Conservation (phyloP, 352 stramenopile species). For the Globisporangium apiculatum region DNA sequence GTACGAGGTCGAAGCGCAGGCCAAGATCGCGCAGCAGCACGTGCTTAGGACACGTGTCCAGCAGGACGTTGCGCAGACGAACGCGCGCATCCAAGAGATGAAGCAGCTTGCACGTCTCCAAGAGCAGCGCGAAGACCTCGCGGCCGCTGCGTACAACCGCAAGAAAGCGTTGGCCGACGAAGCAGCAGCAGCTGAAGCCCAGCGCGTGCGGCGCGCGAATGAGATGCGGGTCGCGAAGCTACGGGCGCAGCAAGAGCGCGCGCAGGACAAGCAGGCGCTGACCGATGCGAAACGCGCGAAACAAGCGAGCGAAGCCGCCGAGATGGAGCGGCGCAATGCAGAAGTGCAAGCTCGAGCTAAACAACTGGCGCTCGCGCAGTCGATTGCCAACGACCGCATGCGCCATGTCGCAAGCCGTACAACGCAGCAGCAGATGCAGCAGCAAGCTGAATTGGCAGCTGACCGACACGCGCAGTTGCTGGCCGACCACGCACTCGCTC, state of each 20-base stretch:
- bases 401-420: constrained; percentile 44
- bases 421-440: constrained; percentile 31
- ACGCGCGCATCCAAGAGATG: constrained; percentile 60
- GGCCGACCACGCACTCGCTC: constrained; percentile 36
- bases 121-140: constrained; percentile 64
- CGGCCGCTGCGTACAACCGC: constrained; percentile 49
- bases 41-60: constrained; percentile 16
- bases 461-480: constrained; percentile 33
- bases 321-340: constrained; percentile 46
- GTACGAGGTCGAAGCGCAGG: constrained; percentile 61
- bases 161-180: constrained; percentile 72
- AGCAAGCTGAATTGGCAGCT: constrained; percentile 32
- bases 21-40: constrained; percentile 40
- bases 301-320: constrained; percentile 57
- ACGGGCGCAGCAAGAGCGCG: constrained; percentile 72
- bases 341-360: constrained; percentile 42
- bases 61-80: constrained; percentile 47
- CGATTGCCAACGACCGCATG: constrained; percentile 46
- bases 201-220: constrained; percentile 59
- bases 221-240: constrained; percentile 68
- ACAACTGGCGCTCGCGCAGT: constrained; percentile 33
- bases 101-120: constrained; percentile 39
- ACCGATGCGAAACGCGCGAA: constrained; percentile 72
- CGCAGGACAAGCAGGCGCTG: constrained; percentile 62
- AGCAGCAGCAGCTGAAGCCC: constrained; percentile 50